phyloP scores from a whole-genome alignment of 352 stramenopile genomes.

The Phytopythium kandeliae region DNA sequence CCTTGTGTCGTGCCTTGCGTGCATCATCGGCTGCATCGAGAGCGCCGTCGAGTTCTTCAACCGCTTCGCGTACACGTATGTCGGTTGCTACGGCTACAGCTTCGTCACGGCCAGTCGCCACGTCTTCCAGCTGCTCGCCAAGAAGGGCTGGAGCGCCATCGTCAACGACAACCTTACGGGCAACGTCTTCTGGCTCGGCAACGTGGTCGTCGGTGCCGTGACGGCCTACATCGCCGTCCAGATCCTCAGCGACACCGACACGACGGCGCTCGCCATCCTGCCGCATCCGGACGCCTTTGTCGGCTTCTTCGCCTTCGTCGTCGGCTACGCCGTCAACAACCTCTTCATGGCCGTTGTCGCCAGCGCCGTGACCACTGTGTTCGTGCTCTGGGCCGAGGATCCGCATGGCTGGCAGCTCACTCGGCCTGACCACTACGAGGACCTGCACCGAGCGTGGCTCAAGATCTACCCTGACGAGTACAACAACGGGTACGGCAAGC shows the following conservation, averaged over 20 bases:
- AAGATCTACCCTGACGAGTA: slow-evolving; percentile 50
- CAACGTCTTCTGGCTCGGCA: slow-evolving; percentile 50
- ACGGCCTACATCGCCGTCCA: slow-evolving; percentile 36
- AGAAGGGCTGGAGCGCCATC: slow-evolving; percentile 53
- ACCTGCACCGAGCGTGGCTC: slow-evolving; percentile 35
- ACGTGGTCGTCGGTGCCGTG: slow-evolving; percentile 52
- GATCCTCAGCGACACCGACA: slow-evolving; percentile 27
- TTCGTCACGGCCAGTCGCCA: slow-evolving; percentile 43
- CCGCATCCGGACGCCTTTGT: slow-evolving; percentile 34
- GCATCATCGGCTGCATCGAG: slow-evolving; percentile 55
- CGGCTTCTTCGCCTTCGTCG: slow-evolving; percentile 39
- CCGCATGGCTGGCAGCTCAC: slow-evolving; percentile 32
- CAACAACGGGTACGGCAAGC: slow-evolving; percentile 66
- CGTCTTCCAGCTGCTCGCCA: slow-evolving; percentile 49
- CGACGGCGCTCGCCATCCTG: slow-evolving; percentile 38
- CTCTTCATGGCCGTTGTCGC: slow-evolving; percentile 59
- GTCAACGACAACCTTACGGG: slow-evolving; percentile 69
- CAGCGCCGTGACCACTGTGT: slow-evolving; percentile 56
- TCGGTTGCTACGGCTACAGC: slow-evolving; percentile 65
- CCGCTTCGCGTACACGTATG: slow-evolving; percentile 68
- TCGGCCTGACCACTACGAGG: slow-evolving; percentile 31
- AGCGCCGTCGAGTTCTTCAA: slow-evolving; percentile 73
- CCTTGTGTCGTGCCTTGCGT: slow-evolving; percentile 37
- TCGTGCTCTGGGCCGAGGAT: slow-evolving; percentile 65
- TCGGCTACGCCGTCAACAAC: slow-evolving; percentile 19